A percentile compares a stretch with the other conserved stretches of the same genome.
phyloP scores from a whole-genome alignment of 2,329 filamentous ascomycete species.

The Aphanocladium album region DNA sequence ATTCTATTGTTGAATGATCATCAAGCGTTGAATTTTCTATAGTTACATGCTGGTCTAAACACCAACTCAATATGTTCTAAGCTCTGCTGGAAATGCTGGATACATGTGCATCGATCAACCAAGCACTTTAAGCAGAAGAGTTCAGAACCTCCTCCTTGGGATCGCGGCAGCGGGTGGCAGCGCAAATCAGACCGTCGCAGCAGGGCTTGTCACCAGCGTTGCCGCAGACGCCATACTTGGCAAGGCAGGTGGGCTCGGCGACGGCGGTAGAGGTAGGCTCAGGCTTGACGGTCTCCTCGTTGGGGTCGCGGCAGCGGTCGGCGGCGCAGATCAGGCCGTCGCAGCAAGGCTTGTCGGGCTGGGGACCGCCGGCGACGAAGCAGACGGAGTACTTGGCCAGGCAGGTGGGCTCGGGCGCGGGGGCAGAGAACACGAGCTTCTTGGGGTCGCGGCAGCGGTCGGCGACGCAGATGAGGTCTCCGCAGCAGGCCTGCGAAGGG shows the following conservation, averaged over 20 bases:
- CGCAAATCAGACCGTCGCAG: neutral
- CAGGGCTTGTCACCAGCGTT: neutral
- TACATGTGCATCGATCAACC: neutral
- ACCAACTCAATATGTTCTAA: neutral
- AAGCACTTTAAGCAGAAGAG: neutral
- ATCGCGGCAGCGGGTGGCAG: neutral
- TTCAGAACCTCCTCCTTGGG: neutral
- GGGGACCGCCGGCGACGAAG: neutral
- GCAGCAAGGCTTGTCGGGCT: neutral
- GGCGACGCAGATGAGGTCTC: neutral
- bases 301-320: slow-evolving; percentile 1
- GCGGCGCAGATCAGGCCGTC: neutral
- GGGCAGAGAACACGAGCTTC: neutral
- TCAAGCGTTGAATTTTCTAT: neutral
- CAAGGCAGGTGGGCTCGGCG: neutral
- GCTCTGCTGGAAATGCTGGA: no score
- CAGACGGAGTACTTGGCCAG: slow-evolving; percentile 1
- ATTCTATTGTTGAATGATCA: neutral
- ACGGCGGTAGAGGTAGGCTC: neutral
- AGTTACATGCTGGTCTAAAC: neutral
- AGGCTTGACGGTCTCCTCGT: neutral
- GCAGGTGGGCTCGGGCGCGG: neutral
- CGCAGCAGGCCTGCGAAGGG: neutral
- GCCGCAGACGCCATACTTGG: neutral
- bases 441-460: neutral